Evolutionary conservation across 805 yeast species (phyloP).

Genomic region (Ogataea nitratoaversa): DNA sequence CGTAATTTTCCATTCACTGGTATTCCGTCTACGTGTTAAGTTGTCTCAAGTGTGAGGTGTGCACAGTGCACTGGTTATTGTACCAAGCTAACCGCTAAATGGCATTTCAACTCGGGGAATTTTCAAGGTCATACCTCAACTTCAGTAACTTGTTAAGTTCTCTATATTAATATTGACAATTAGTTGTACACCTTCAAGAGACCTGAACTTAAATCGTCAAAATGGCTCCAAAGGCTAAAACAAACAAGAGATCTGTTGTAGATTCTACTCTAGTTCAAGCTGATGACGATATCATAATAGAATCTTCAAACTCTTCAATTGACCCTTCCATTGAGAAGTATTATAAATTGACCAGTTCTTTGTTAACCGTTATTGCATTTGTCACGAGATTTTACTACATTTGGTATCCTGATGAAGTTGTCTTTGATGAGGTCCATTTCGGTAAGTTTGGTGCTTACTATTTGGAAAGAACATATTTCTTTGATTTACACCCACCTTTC

Average conservation of each 20-base stretch:
- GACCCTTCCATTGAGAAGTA: constrained; percentile 25
- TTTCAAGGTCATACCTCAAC: no score
- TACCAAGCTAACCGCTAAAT: no score
- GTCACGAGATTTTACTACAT: constrained; percentile 58
- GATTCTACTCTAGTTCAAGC: background rate
- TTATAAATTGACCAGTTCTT: constrained; percentile 31
- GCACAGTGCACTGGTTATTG: no score
- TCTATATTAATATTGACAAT: no score
- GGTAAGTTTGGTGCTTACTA: constrained; percentile 85
- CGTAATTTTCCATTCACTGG: no score
- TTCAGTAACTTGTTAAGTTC: no score
- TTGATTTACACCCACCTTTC: constrained; percentile 97
- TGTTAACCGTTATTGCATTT: constrained; percentile 41
- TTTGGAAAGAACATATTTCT: constrained; percentile 84
- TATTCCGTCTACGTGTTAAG: no score
- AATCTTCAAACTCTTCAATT: constrained; percentile 15
- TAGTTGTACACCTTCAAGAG: no score
- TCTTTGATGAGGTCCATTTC: constrained; percentile 83
- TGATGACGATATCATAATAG: background rate
- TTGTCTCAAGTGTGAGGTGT: no score
- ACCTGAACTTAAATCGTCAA: background rate
- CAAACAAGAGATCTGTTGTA: constrained; percentile 9
- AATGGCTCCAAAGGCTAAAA: constrained; percentile 22
- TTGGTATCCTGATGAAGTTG: constrained; percentile 68
- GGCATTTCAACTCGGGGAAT: no score